phyloP scores from a whole-genome alignment of 106 monocot species.

The Narthecium ossifragum region DNA sequence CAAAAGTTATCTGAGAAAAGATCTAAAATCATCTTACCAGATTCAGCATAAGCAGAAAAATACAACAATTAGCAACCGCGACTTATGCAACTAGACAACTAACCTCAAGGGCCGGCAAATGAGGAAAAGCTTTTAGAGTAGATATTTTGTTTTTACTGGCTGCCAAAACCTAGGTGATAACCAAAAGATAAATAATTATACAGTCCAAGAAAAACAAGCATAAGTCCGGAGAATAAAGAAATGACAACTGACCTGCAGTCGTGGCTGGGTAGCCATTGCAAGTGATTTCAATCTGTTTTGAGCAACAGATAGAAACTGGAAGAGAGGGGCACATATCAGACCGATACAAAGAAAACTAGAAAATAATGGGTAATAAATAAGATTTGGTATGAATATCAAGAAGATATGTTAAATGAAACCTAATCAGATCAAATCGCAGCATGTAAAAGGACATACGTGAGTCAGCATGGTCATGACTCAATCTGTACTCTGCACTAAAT shows the following conservation, averaged over 20 bases:
- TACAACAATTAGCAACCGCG: too few relatives aligned
- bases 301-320: constrained; percentile 96
- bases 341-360: constrained; percentile 5
- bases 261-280: constrained; percentile 86
- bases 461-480: too few relatives aligned
- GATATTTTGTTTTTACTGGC: constrained; percentile 96
- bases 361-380: neutral
- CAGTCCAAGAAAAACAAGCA: neutral
- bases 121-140: constrained; percentile 79
- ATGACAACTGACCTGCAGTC: constrained; percentile 59
- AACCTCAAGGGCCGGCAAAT: constrained; percentile 89
- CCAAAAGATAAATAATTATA: constrained; percentile 1
- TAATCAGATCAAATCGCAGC: too few relatives aligned
- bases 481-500: too few relatives aligned
- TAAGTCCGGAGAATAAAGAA: neutral
- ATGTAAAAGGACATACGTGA: too few relatives aligned
- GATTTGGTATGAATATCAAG: neutral
- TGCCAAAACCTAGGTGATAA: constrained; percentile 64
- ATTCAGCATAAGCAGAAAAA: too few relatives aligned
- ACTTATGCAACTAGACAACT: too few relatives aligned
- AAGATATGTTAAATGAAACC: neutral
- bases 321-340: constrained; percentile 10
- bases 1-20: too few relatives aligned
- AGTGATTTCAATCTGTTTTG: constrained; percentile 88
- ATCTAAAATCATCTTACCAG: too few relatives aligned